Evolutionary conservation across 257 asterid species (phyloP).

Genomic region (Schizonepeta tenuifolia): DNA sequence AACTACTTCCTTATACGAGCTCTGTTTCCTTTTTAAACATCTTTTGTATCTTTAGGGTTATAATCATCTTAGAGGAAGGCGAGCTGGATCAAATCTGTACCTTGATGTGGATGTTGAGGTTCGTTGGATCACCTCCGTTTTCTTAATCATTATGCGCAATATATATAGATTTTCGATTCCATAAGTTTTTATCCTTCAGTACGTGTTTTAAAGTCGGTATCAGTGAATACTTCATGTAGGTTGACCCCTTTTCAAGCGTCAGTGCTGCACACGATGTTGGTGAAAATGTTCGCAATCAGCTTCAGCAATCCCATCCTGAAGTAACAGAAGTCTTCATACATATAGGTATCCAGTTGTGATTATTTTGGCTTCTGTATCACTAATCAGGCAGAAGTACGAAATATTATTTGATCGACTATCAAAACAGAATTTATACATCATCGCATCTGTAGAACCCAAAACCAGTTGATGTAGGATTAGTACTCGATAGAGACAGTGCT

Average conservation of each 20-base stretch:
- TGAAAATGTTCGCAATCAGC: conserved; percentile 70
- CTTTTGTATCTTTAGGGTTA: conserved; percentile 62
- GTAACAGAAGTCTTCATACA: conserved; percentile 94
- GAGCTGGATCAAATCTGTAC: conserved; percentile 91
- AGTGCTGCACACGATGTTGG: conserved; percentile 94
- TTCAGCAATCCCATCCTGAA: conserved; percentile 79
- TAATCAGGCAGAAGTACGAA: not conserved
- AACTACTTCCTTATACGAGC: conserved; percentile 4
- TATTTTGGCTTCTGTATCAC: not conserved
- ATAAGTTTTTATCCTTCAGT: not conserved
- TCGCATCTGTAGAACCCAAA: not conserved
- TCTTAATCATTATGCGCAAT: conserved; percentile 7
- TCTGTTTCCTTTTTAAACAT: conserved; percentile 18
- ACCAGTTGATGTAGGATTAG: too few relatives aligned
- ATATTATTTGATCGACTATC: not conserved
- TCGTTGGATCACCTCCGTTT: conserved; percentile 21
- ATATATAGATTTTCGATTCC: not conserved
- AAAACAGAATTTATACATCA: not conserved
- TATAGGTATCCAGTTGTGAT: conserved; percentile 53
- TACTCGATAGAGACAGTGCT: too few relatives aligned
- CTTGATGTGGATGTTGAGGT: conserved; percentile 95
- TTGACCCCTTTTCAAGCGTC: conserved; percentile 93
- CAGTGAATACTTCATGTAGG: conserved; percentile 48
- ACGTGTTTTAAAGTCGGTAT: conserved; percentile 23
- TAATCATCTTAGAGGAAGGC: conserved; percentile 86